These are phyloP conservation scores for Dendrobium chrysotoxum DNA, from an alignment of 106 monocot genomes.

Conservation along the genomic window DNA sequence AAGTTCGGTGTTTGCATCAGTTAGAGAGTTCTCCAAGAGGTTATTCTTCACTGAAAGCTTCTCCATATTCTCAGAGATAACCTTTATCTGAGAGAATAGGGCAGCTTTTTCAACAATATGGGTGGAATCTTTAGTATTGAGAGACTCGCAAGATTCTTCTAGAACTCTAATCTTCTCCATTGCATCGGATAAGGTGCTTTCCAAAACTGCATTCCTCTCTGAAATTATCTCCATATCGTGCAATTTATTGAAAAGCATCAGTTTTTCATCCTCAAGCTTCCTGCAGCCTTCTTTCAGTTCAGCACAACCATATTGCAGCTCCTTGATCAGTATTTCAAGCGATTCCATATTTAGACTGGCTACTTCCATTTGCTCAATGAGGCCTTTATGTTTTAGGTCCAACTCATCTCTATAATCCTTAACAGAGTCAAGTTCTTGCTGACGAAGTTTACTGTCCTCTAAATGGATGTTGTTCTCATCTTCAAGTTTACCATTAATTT, in stretches of 20 bases:
- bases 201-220: slow-evolving; percentile 23
- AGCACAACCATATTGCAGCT: slow-evolving; percentile 26
- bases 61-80: slow-evolving; percentile 17
- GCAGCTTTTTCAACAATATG: slow-evolving; percentile 27
- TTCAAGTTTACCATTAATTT: slow-evolving; percentile 22
- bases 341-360: slow-evolving; percentile 34
- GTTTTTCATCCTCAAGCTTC: slow-evolving; percentile 35
- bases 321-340: slow-evolving; percentile 32
- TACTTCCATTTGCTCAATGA: slow-evolving; percentile 33
- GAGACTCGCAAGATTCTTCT: slow-evolving; percentile 17
- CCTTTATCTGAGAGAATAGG: slow-evolving; percentile 20
- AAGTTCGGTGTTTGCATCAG: slow-evolving; percentile 20
- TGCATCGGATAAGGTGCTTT: slow-evolving; percentile 28
- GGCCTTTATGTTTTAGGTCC: slow-evolving; percentile 20
- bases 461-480: slow-evolving; percentile 25
- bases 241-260: slow-evolving; percentile 18
- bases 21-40: slow-evolving; percentile 28
- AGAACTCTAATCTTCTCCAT: slow-evolving; percentile 20
- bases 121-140: neutral
- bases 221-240: slow-evolving; percentile 13
- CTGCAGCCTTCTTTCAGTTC: slow-evolving; percentile 35
- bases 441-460: slow-evolving; percentile 40
- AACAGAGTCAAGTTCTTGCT: slow-evolving; percentile 30
- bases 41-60: slow-evolving; percentile 24
- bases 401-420: slow-evolving; percentile 33